These are phyloP conservation scores for Nannochloropsis gaditana DNA, from an alignment of 108 stramenopile species.

Conservation along the genomic window DNA sequence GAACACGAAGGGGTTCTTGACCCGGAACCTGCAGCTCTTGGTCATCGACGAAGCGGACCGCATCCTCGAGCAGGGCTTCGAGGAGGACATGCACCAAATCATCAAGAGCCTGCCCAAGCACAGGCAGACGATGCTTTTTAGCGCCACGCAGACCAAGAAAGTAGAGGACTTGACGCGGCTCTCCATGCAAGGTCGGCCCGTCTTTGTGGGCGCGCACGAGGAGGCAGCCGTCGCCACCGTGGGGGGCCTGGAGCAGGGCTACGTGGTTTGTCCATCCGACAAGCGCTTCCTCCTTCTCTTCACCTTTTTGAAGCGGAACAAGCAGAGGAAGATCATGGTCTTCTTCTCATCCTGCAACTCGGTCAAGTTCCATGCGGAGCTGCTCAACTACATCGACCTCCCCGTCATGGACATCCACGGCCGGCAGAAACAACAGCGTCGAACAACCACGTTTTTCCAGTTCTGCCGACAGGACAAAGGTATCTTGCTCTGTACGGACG, in stretches of 20 bases:
- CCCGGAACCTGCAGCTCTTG: conserved; percentile 79
- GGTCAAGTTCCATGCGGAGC: conserved; percentile 96
- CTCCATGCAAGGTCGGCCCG: conserved; percentile 75
- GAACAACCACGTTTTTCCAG: conserved; percentile 96
- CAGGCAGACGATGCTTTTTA: conserved; percentile 97
- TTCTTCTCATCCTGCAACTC: conserved; percentile 97
- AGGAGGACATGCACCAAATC: conserved; percentile 94
- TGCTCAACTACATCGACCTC: conserved; percentile 96
- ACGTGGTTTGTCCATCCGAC: conserved; percentile 91
- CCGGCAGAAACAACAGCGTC: conserved; percentile 95
- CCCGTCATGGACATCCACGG: conserved; percentile 97
- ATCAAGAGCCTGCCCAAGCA: conserved; percentile 87
- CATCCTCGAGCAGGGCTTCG: conserved; percentile 95
- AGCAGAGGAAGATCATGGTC: conserved; percentile 96
- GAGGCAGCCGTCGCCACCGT: conserved; percentile 78
- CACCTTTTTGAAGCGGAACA: conserved; percentile 95
- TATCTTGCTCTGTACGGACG: conserved; percentile 93
- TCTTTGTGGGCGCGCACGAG: conserved; percentile 88
- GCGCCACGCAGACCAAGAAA: conserved; percentile 96
- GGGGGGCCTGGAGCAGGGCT: conserved; percentile 91
- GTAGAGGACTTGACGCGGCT: conserved; percentile 93
- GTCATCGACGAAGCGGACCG: conserved; percentile 99
- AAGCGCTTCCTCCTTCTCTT: conserved; percentile 94
- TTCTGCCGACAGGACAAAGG: conserved; percentile 90
- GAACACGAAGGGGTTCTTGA: conserved; percentile 89